Evolutionary conservation across 2,329 filamentous ascomycete genomes (phyloP), one percentile per base, ranked within the genome.

Genomic region (Arachnomyces sp.): DNA sequence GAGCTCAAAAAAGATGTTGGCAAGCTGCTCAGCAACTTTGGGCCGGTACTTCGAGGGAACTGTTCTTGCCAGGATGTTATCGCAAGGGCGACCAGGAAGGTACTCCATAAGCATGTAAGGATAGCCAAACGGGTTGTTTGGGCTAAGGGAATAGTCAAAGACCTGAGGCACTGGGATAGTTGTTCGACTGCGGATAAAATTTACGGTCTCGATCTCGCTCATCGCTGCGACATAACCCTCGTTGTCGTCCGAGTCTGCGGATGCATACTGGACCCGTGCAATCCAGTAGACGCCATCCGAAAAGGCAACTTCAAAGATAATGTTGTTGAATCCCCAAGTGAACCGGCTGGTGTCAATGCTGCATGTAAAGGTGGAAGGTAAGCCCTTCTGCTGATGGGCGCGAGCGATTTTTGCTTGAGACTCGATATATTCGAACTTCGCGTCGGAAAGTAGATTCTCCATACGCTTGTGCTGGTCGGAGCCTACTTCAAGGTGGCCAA

Each of bases 201-300:
- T 32, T 38, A 44, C 36, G 7, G 38, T 44, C 21, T 25, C 28
- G 13, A 44, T 15, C 29, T 44, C 42, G 28, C 42, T 38, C 9
- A 40, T 7, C 2, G 34, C 12, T 14, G 14, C 6, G 17, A 4
- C 30, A 28, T 36, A 32, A 7, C 28, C 31, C 11, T 36, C 36
- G 14, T 43, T 31, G 6, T 3, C 14, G 12, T 21, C n/a, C 7
- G 17, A 3, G 13, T 25, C 17, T 12, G 7, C 12, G 13, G 9
- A 13, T 3, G 13, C 4, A 29, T 40, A 18, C 16, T 36, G 42
- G 13, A 44, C 30, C 12, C 42, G 42, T 31, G 34, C 37, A 34
- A 44, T 33, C 42, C 42, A 44, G 21, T 36, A 44, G 8, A 37
- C 25, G 7, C 18, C 17, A 28, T 44, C 42, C 4, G 42, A 40